phyloP scores from a whole-genome alignment of 1,284 basidiomycete genomes.

The Ceratobasidium sp. region DNA sequence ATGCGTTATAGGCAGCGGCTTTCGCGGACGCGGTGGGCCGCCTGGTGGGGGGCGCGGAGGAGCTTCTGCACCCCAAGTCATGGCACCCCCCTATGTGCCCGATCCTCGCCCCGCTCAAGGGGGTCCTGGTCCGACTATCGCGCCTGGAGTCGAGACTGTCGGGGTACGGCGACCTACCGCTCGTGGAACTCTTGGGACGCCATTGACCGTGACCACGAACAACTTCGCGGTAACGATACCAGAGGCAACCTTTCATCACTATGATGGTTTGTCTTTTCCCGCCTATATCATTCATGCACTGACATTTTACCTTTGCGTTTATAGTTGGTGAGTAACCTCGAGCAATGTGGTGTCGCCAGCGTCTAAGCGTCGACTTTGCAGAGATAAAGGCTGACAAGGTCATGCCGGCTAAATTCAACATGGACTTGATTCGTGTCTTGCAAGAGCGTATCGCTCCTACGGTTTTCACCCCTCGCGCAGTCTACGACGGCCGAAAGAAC shows the following conservation, averaged over 20 bases:
- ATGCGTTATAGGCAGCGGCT: background rate
- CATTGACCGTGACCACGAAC: conserved; percentile 56
- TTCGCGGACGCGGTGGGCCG: background rate
- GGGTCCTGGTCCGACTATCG: background rate
- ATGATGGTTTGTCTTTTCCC: conserved; percentile 39
- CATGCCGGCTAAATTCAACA: conserved; percentile 58
- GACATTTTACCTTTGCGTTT: background rate
- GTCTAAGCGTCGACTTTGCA: conserved; percentile 54
- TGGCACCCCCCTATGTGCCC: background rate
- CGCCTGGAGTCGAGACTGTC: conserved; percentile 19
- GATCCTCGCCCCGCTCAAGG: background rate
- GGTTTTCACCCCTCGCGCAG: conserved; percentile 68
- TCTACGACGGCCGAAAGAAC: conserved; percentile 80
- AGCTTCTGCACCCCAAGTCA: background rate
- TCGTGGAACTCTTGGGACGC: conserved; percentile 60
- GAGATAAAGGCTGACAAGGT: conserved; percentile 47
- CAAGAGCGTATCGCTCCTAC: conserved; percentile 63
- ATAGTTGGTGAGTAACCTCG: conserved; percentile 62
- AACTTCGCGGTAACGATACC: conserved; percentile 43
- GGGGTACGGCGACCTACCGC: conserved; percentile 14
- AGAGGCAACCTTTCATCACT: conserved; percentile 43
- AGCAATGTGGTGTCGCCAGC: too few species aligned
- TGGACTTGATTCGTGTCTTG: conserved; percentile 67
- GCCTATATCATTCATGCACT: too few species aligned
- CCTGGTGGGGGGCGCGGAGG: background rate